These are phyloP conservation scores for Yarrowia yakushimensis DNA, from an alignment of 805 yeast species.

Conservation along the genomic window DNA sequence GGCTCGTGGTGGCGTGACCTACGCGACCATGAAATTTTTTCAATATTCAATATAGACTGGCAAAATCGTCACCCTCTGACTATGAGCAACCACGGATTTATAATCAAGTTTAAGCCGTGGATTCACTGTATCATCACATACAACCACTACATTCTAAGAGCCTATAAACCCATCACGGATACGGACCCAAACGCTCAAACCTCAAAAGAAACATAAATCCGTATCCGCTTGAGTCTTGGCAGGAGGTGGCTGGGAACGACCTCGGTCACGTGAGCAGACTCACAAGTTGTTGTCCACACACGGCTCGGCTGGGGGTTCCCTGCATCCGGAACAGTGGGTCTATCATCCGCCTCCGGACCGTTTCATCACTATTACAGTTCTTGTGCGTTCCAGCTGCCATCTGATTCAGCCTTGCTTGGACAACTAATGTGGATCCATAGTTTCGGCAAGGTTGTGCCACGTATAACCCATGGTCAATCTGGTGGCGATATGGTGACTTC, in stretches of 20 bases:
- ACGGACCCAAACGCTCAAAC: neutral
- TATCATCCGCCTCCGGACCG: constrained; percentile 16
- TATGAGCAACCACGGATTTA: no score
- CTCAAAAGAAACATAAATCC: neutral
- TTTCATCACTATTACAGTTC: neutral
- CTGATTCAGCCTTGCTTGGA: constrained; percentile 12
- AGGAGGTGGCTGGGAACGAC: neutral
- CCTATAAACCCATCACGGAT: neutral
- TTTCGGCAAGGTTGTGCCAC: neutral
- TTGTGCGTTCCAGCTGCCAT: neutral
- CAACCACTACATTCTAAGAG: neutral
- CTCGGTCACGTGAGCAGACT: neutral
- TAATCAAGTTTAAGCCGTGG: no score
- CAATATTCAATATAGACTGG: no score
- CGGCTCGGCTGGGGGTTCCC: constrained; percentile 4
- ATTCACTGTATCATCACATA: no score
- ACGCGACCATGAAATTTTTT: no score
- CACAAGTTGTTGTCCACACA: no score
- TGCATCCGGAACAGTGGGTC: constrained; percentile 4
- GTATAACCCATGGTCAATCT: neutral
- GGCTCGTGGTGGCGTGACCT: no score
- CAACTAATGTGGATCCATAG: neutral
- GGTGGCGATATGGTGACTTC: no score
- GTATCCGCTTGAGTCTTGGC: constrained; percentile 19
- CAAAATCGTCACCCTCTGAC: no score